Base-by-base conservation (phyloP, 1,284 basidiomycete genomes). In the Ganoderma boninense region DNA sequence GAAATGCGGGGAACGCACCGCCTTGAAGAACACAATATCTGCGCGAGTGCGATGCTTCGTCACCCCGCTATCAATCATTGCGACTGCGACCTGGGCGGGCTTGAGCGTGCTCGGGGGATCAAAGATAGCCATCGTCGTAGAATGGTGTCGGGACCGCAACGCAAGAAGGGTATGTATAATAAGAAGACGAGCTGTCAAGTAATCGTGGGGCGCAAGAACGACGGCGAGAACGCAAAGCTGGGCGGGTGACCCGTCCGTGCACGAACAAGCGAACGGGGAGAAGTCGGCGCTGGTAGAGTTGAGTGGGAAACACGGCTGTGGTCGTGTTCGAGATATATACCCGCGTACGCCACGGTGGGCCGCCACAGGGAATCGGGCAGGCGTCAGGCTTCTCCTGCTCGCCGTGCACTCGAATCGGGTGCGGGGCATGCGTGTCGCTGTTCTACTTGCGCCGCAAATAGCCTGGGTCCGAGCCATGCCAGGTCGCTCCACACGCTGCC, bases 11-110 rank as follows among this genome's bases (percentile, higher is more conserved):
- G 4, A 14, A 83, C 89, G 73, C 70, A 92, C 91, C 23, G 91
- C 88, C 79, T 93, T 93, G 73, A 91, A 80, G 79, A 93, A 92
- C 2, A 89, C 78, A 56, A 84, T 84, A 68, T 90, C 89, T 66
- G 84, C 85, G 10, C 90, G 87, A 61, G 90, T 90, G 61, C 82
- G 84, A 76, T 93, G 91, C 79, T 93, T 93, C 23, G 78, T 78
- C 20, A 92, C 83, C 43, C 87, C 90, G 67, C 82, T 76, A 72
- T 90, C 83, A 69, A 93, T 82, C 81, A 93, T 85, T 64, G 81
- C 80, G 14, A 82, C 83, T 62, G 92, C 87, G 52, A 92, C 90
- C 76, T 89, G 83, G 13, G 83, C 82, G 59, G 90, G 91, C 73
- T 83, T 87, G 75, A 92, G 84, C 56, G 90, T 92, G 75, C 86